Conservation (phyloP, 2,329 filamentous ascomycete species). For the Parastagonospora avenae region DNA sequence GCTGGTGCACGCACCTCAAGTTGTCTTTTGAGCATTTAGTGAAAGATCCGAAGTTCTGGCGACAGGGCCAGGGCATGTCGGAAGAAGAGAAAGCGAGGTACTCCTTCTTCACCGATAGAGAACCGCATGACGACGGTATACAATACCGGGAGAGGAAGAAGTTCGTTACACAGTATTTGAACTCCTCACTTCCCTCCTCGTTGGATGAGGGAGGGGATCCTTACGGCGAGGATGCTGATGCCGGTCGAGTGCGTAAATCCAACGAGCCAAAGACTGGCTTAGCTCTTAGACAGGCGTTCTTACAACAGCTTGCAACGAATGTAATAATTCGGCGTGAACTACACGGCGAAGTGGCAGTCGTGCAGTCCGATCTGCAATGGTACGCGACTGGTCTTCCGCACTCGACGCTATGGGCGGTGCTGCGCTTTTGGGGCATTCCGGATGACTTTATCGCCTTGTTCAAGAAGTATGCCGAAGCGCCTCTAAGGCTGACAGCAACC, state of each 20-base stretch:
- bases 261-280: conserved; percentile 40
- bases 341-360: conserved; percentile 57
- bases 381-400: conserved; percentile 35
- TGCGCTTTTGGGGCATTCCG: conserved; percentile 32
- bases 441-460: conserved; percentile 35
- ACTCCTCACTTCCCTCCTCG: conserved; percentile 55
- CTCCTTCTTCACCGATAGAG: conserved; percentile 2
- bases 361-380: conserved; percentile 61
- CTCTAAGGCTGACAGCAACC: conserved; percentile 63
- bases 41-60: conserved; percentile 35
- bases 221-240: conserved; percentile 45
- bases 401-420: conserved; percentile 31
- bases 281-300: conserved; percentile 59
- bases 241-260: conserved; percentile 30
- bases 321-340: conserved; percentile 57
- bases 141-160: background rate
- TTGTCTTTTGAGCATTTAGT: conserved; percentile 38
- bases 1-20: conserved; percentile 58
- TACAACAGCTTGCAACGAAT: conserved; percentile 63
- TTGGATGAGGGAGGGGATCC: conserved; percentile 14
- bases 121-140: background rate
- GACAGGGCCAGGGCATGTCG: conserved; percentile 54
- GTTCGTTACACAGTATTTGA: conserved; percentile 57
- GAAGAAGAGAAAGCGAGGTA: conserved; percentile 1
- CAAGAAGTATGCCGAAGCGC: conserved; percentile 56